phyloP scores from a whole-genome alignment of 73 alveolate species.

The Paramecium sexaurelia region DNA sequence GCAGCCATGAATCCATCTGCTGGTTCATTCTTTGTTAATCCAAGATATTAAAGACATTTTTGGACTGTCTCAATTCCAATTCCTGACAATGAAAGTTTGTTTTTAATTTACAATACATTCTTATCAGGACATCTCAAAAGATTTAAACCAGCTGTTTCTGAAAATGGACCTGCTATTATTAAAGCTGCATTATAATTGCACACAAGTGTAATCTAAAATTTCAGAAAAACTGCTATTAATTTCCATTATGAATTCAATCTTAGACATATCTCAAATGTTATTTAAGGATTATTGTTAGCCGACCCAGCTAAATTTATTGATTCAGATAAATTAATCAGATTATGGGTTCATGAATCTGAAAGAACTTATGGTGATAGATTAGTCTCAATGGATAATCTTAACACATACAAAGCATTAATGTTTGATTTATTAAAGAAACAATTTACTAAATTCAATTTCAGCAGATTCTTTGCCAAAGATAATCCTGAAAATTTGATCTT shows the following conservation, averaged over 20 bases:
- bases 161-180: conserved; percentile 94
- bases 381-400: conserved; percentile 89
- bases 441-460: conserved; percentile 82
- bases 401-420: conserved; percentile 86
- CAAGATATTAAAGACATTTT: conserved; percentile 99
- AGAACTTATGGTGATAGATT: conserved; percentile 99
- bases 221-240: conserved; percentile 99
- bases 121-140: conserved; percentile 95
- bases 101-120: conserved; percentile 99
- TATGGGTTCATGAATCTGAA: conserved; percentile 99
- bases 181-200: conserved; percentile 98
- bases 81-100: conserved; percentile 97
- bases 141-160: conserved; percentile 96
- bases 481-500: conserved; percentile 98
- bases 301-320: conserved; percentile 93
- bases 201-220: conserved; percentile 93
- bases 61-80: conserved; percentile 97
- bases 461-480: conserved; percentile 89
- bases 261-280: conserved; percentile 99
- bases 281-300: conserved; percentile 99
- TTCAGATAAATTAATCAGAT: conserved; percentile 95
- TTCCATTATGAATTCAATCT: conserved; percentile 99
- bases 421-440: conserved; percentile 87
- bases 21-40: conserved; percentile 99
- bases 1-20: conserved; percentile 99